These are phyloP conservation scores for Suhomyces prunicola DNA, from an alignment of 805 yeast species.

Conservation along the genomic window DNA sequence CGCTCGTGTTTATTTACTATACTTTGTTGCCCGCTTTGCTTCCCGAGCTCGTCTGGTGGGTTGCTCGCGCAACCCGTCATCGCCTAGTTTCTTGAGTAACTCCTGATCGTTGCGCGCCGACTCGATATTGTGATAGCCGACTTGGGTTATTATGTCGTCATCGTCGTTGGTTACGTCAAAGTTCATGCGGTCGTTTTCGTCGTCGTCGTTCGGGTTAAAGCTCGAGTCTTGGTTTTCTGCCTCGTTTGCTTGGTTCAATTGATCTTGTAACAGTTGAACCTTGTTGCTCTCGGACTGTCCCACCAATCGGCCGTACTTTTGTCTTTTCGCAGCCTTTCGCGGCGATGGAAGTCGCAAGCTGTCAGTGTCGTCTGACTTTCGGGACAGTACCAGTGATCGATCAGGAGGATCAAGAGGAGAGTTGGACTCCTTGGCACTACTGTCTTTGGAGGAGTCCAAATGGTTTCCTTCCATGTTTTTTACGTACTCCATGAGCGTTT, in stretches of 20 bases:
- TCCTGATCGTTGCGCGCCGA: slow-evolving; percentile 17
- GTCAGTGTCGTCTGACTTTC: background rate
- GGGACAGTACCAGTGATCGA: background rate
- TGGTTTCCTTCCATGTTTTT: slow-evolving; percentile 7
- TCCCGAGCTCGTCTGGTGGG: slow-evolving; percentile 5
- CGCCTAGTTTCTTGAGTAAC: slow-evolving; percentile 16
- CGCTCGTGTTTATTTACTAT: slow-evolving; percentile 1
- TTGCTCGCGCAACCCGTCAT: slow-evolving; percentile 6
- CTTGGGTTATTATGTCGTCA: slow-evolving; percentile 19
- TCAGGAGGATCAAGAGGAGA: background rate
- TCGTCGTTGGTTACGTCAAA: slow-evolving; percentile 18
- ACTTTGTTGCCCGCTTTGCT: slow-evolving; percentile 4
- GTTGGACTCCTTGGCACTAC: background rate
- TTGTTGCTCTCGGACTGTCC: slow-evolving; percentile 22
- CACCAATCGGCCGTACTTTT: slow-evolving; percentile 45
- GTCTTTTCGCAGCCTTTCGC: slow-evolving; percentile 39
- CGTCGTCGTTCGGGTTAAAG: background rate
- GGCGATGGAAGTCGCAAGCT: slow-evolving; percentile 50
- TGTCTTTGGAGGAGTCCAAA: background rate
- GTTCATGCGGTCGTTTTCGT: slow-evolving; percentile 5
- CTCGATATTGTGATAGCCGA: slow-evolving; percentile 21
- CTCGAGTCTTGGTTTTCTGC: slow-evolving; percentile 1
- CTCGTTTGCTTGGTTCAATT: background rate
- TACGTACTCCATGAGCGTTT: slow-evolving; percentile 19
- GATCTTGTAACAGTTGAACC: background rate